A percentile compares a stretch with the other conserved stretches of the same genome.
These are phyloP conservation scores for Parastagonospora avenae DNA, from an alignment of 2,329 filamentous ascomycete species.

Conservation along the genomic window DNA sequence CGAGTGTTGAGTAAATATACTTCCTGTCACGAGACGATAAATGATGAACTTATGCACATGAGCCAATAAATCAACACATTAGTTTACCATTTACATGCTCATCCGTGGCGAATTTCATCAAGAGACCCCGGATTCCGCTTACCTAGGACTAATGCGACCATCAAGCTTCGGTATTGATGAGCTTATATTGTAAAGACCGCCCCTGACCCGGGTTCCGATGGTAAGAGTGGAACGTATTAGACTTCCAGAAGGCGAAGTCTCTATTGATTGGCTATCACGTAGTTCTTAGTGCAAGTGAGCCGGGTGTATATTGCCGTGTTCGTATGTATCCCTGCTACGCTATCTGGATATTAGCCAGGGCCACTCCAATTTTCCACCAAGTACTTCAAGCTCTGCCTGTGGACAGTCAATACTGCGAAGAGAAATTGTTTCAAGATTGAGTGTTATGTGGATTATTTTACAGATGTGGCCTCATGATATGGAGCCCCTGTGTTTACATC, in stretches of 20 bases:
- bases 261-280: slow-evolving; percentile 7
- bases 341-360: slow-evolving; percentile 32
- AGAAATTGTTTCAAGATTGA: not conserved
- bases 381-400: slow-evolving; percentile 1
- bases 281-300: slow-evolving; percentile 1
- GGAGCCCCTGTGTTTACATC: no score
- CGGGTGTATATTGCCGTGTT: slow-evolving; percentile 19
- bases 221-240: slow-evolving; percentile 3
- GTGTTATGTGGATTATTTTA: no score
- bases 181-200: slow-evolving; percentile 8
- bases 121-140: slow-evolving; percentile 7
- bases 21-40: not conserved
- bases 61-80: slow-evolving; percentile 4
- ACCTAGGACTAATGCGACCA: slow-evolving; percentile 3
- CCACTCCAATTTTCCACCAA: slow-evolving; percentile 26
- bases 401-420: no score
- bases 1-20: slow-evolving; percentile 1
- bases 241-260: slow-evolving; percentile 3
- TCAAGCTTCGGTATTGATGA: slow-evolving; percentile 9
- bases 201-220: slow-evolving; percentile 8
- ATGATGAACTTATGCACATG: not conserved
- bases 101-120: slow-evolving; percentile 1
- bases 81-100: not conserved
- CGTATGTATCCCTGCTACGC: slow-evolving; percentile 35
- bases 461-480: no score